Evolutionary conservation across 441 rosid species (phyloP), one percentile per base, ranked within the genome.

Genomic region (Eruca vesicaria): DNA sequence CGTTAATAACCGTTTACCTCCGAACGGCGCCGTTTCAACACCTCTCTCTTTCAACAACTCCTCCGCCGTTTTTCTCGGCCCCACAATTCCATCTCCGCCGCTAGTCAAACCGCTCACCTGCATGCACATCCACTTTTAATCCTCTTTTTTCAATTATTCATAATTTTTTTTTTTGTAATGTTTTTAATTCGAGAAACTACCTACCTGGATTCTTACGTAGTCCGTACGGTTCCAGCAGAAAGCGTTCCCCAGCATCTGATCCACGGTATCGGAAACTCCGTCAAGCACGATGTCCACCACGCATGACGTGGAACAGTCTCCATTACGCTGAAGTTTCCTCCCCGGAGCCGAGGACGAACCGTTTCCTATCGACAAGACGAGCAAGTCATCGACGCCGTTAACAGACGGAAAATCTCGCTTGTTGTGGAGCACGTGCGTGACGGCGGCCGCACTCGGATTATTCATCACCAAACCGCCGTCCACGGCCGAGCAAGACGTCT

Each of bases 401-500:
- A 85, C 95, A 0, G 86, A 76, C 15, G 98, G 98, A 78, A 94
- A 94, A 71, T 90, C 98, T 12, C 92, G 84, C 81, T 92, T 94
- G 91, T 94, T 94, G 76, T 94, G 98, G 48, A 94, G 88, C 68
- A 92, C 98, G 77, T 94, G 98, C 28, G 98, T 94, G 16, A 90
- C 90, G 52, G 95, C 96, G 0, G 97, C 97, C 2, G 96, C 90
- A 3, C 97, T 82, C 14, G 99, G 99, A 41, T 94, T 94, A 82
- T 94, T 94, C 99, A 94, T 94, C 76, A 92, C 98, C 19, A 94
- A 72, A 6, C 99, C 97, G 10, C 99, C 99, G 79, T 92, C 99
- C 1, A 92, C 87, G 71, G 96, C 93, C 36, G 84, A 74, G 81
- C 97, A 94, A 4, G 81, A 50, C 7, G 97, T 94, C 71, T 86